phyloP scores from a whole-genome alignment of 2,329 filamentous ascomycete species.

The Byssochlamys sp. region DNA sequence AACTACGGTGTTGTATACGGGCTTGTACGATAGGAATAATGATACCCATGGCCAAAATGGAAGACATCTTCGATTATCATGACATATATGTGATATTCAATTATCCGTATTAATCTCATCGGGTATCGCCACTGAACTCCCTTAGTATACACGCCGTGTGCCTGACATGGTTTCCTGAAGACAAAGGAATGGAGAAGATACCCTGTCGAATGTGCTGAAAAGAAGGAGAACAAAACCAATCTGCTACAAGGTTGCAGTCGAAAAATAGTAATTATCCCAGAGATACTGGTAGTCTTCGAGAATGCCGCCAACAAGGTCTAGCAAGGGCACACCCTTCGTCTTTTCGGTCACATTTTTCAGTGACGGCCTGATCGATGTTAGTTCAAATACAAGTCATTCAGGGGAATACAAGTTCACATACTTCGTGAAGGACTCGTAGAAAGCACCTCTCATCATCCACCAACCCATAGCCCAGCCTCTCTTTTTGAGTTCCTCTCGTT shows the following conservation, averaged over 20 bases:
- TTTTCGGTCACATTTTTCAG: slow-evolving; percentile 61
- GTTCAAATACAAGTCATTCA: slow-evolving; percentile 4
- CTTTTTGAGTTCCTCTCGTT: slow-evolving; percentile 80
- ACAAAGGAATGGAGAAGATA: not conserved
- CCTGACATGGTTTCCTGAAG: not conserved
- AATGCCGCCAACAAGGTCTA: slow-evolving; percentile 73
- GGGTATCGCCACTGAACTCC: not conserved
- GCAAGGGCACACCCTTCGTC: slow-evolving; percentile 62
- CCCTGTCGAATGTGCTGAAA: not conserved
- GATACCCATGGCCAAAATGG: slow-evolving; percentile 9
- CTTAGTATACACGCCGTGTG: not conserved
- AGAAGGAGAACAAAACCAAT: slow-evolving; percentile 4
- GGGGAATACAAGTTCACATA: slow-evolving; percentile 23
- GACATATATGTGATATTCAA: not conserved
- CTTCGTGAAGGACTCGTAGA: slow-evolving; percentile 83
- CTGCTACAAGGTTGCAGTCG: slow-evolving; percentile 46
- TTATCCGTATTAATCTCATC: not conserved
- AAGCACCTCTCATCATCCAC: slow-evolving; percentile 95
- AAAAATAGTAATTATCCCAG: slow-evolving; percentile 97
- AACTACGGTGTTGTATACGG: slow-evolving; percentile 9
- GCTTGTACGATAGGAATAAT: slow-evolving; percentile 12
- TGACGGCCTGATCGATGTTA: slow-evolving; percentile 40
- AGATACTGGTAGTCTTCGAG: slow-evolving; percentile 94
- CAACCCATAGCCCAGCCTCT: slow-evolving; percentile 83
- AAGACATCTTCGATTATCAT: not conserved